Percentiles rank a stretch among this genome's conserved stretches.
phyloP scores from a whole-genome alignment of 306 rosid genomes.

The Castanopsis chinensis region DNA sequence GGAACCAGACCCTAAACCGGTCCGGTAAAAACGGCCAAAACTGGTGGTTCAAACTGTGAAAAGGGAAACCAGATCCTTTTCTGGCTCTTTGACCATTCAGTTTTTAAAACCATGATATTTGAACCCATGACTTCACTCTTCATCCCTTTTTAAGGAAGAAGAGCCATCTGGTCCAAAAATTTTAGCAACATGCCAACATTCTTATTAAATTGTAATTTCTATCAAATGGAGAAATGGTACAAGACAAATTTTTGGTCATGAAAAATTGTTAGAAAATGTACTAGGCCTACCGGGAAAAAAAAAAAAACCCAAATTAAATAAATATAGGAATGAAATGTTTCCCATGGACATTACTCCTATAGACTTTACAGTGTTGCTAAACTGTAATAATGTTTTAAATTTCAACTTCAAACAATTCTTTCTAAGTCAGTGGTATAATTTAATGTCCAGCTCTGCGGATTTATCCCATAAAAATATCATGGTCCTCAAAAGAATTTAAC shows the following conservation, averaged over 20 bases:
- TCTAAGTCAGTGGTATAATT: neutral
- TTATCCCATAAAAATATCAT: slow-evolving; percentile 1
- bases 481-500: slow-evolving; percentile 1
- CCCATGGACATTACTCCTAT: neutral
- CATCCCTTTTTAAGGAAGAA: neutral
- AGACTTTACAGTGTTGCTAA: neutral
- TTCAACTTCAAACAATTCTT: neutral
- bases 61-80: too few relatives aligned
- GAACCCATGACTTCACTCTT: neutral
- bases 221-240: neutral
- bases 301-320: neutral
- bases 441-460: neutral
- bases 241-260: neutral
- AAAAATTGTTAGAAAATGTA: neutral
- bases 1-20: too few relatives aligned
- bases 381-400: neutral
- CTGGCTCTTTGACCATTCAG: too few relatives aligned
- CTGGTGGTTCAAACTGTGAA: too few relatives aligned
- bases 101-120: too few relatives aligned
- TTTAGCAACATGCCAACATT: neutral
- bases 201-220: neutral
- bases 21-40: too few relatives aligned
- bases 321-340: neutral
- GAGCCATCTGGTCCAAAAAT: neutral
- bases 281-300: neutral